Conservation (phyloP, 352 stramenopile genomes). For the Phytophthora hybrid region DNA sequence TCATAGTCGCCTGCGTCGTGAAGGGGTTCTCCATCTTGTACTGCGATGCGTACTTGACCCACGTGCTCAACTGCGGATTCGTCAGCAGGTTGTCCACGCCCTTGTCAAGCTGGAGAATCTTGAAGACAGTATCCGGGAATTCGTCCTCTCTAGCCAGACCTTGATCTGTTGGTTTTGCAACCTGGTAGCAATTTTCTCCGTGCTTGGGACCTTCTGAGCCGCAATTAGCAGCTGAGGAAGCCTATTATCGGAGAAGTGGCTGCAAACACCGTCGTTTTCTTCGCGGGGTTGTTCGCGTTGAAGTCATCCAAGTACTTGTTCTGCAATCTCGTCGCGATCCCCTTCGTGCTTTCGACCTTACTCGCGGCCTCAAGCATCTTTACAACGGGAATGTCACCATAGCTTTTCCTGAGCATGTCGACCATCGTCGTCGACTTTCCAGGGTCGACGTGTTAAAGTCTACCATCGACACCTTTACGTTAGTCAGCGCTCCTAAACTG, state of each 20-base stretch:
- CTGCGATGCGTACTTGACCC: slow-evolving; percentile 1
- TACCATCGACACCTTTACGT: too few species aligned
- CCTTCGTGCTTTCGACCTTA: neutral
- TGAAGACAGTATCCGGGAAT: neutral
- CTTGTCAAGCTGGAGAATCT: slow-evolving; percentile 15
- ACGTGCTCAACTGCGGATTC: slow-evolving; percentile 3
- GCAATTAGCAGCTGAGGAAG: too few species aligned
- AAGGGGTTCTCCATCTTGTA: slow-evolving; percentile 1
- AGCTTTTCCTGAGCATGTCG: neutral
- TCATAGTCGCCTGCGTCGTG: neutral
- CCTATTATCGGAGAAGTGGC: too few species aligned
- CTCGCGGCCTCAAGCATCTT: neutral
- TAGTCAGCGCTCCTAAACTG: too few species aligned
- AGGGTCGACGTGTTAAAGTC: neutral
- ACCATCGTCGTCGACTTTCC: slow-evolving; percentile 1
- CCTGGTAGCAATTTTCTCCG: neutral
- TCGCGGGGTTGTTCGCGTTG: slow-evolving; percentile 2
- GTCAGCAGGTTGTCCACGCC: slow-evolving; percentile 10
- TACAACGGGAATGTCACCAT: neutral
- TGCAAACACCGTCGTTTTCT: neutral
- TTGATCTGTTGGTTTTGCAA: slow-evolving; percentile 1
- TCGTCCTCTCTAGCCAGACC: neutral
- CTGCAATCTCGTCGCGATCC: neutral
- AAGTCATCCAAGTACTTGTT: slow-evolving; percentile 13
- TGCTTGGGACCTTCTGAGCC: neutral